Conservation (phyloP, 257 asterid species). For the Solanum habrochaites region DNA sequence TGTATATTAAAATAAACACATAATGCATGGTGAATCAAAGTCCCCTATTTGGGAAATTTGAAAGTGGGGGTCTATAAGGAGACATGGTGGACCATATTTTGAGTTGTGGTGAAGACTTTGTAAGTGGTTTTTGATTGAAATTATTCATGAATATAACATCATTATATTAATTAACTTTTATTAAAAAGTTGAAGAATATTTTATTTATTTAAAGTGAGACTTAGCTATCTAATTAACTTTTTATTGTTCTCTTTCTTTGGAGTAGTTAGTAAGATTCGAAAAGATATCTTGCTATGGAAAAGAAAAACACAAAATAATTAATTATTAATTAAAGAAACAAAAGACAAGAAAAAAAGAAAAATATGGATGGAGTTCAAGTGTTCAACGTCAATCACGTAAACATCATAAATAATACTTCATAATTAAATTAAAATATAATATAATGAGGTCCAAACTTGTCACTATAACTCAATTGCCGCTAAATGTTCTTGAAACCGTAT, state of each 20-base stretch:
- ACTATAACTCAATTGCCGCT: not conserved
- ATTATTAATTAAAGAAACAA: not conserved
- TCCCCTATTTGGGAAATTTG: not conserved
- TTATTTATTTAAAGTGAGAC: not conserved
- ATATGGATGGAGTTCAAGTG: conserved; percentile 28
- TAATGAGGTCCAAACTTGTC: conserved; percentile 20
- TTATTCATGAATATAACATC: not conserved
- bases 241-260: conserved; percentile 5
- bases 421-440: conserved; percentile 18
- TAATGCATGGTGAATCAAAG: not conserved
- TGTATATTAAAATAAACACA: not conserved
- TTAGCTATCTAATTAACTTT: not conserved
- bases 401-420: conserved; percentile 48
- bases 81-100: conserved; percentile 59
- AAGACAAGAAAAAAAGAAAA: not conserved
- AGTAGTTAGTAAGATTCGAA: conserved; percentile 77
- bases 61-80: conserved; percentile 7
- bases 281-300: conserved; percentile 44
- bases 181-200: not conserved
- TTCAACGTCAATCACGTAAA: conserved; percentile 98
- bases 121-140: conserved; percentile 28
- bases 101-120: conserved; percentile 69
- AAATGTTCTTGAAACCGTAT: too few relatives aligned
- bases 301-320: conserved; percentile 13
- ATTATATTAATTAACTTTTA: not conserved